Evolutionary conservation across 2,329 filamentous ascomycete genomes (phyloP).

Genomic region (Trichoderma breve): DNA sequence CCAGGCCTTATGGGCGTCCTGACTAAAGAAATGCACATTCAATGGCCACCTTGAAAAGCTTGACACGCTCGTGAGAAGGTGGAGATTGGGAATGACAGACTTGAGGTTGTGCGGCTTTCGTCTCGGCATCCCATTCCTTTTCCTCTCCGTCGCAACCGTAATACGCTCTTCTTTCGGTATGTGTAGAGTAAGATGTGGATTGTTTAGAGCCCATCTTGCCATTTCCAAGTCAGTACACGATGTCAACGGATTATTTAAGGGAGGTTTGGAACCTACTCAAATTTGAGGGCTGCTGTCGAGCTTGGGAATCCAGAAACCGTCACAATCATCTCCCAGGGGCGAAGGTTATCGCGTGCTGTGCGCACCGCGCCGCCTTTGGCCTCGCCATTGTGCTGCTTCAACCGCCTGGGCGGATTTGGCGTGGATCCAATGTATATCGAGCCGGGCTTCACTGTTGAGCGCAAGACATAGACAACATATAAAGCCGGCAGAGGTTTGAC

Average conservation of each 20-base stretch:
- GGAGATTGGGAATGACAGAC: conserved; percentile 74
- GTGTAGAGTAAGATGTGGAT: conserved; percentile 77
- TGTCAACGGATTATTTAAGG: neutral
- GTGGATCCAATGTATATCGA: conserved; percentile 89
- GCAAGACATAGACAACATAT: conserved; percentile 90
- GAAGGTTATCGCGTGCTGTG: conserved; percentile 64
- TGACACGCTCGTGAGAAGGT: conserved; percentile 72
- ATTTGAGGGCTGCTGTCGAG: conserved; percentile 83
- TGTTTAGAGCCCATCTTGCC: conserved; percentile 88
- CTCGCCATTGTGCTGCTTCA: conserved; percentile 89
- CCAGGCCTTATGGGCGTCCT: conserved; percentile 71
- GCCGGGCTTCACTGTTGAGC: conserved; percentile 71
- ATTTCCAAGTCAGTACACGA: conserved; percentile 1
- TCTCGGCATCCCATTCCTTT: conserved; percentile 53
- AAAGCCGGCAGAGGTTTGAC: conserved; percentile 73
- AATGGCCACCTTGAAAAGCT: conserved; percentile 86
- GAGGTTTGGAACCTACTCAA: conserved; percentile 65
- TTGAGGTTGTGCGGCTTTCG: conserved; percentile 60
- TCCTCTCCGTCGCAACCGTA: conserved; percentile 49
- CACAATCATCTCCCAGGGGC: conserved; percentile 89
- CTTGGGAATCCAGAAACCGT: conserved; percentile 88
- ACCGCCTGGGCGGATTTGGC: conserved; percentile 77
- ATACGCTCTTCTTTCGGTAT: conserved; percentile 66
- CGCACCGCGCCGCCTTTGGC: conserved; percentile 75
- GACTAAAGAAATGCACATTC: conserved; percentile 71